Base-by-base conservation (phyloP, 2,329 filamentous ascomycete genomes). In the Kalmusia sp. region DNA sequence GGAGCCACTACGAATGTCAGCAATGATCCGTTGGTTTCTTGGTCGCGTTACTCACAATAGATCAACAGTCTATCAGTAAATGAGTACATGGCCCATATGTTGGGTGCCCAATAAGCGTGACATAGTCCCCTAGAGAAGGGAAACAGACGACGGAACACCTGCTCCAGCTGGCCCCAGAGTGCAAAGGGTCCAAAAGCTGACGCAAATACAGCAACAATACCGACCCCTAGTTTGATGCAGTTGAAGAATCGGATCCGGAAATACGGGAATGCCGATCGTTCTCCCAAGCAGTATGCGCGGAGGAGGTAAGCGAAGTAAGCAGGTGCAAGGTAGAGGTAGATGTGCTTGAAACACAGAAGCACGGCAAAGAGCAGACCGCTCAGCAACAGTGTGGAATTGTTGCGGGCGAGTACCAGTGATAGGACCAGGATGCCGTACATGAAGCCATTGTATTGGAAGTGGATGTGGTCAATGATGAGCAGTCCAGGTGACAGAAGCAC, bases 401-500 rank as follows among this genome's bases (percentile, higher is more conserved):
- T 86, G 45, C 91, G 87, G 6, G 92, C 92, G 54, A 96, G 79
- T 1, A 96, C 89, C 41, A 99, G 82, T 2, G 95, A 98, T 49
- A 93, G 81, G 31, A 98, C 84, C 45, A 99, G 80, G 37, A 98
- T 80, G 31, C 95, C 95, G 72, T 98, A 99, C 77, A 99, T 86
- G 77, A 93, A 92, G 34, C 95, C 93, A 79, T 99, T 99, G 80
- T 99, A 99, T 80, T 99, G 95, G 75, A 99, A 99, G 75, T 97
- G 93, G 60, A 97, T 93, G 73, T 99, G 95, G 70, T 99, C 95
- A 73, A 99, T 98, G 71, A 99, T 96, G 55, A 99, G 82, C 30
- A 99, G 84, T 2, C 93, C 95, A 0, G 95, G 95, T 0, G 93
- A 98, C 11, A 98, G 84, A 3, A 98, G 80, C 54, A 99, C 87